Evolutionary conservation across 2,329 filamentous ascomycete genomes (phyloP).

Genomic region (Fusarium oxysporum): DNA sequence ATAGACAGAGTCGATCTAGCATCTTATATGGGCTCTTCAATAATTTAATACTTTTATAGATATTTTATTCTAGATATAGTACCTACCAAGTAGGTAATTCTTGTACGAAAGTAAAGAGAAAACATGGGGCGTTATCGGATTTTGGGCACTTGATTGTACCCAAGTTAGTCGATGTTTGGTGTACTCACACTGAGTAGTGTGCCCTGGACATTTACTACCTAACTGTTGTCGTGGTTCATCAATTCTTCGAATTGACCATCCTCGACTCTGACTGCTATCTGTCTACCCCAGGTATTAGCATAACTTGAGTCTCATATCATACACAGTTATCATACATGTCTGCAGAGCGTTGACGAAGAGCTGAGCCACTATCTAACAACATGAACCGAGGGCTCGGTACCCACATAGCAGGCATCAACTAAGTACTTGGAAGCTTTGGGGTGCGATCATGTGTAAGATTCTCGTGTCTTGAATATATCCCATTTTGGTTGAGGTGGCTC

Average conservation of each 20-base stretch:
- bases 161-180: not conserved
- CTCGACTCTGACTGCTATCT: not conserved
- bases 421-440: not conserved
- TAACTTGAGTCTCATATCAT: not conserved
- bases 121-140: not conserved
- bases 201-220: not conserved
- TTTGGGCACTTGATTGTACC: not conserved
- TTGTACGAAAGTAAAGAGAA: not conserved
- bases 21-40: not conserved
- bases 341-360: not conserved
- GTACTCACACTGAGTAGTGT: not conserved
- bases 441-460: slow-evolving; percentile 24
- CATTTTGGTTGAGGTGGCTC: slow-evolving; percentile 3
- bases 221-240: not conserved
- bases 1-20: not conserved
- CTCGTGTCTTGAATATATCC: slow-evolving; percentile 14
- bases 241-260: not conserved
- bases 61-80: not conserved
- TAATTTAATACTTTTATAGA: not conserved
- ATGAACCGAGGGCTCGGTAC: not conserved
- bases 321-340: not conserved
- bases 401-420: not conserved
- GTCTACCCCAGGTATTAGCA: not conserved
- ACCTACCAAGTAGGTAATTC: too few relatives aligned
- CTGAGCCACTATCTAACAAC: slow-evolving; percentile 16